Evolutionary conservation across 1,139 yeast genomes (phyloP), one percentile per base, ranked within the genome.

Genomic region (Candida dubliniensis): DNA sequence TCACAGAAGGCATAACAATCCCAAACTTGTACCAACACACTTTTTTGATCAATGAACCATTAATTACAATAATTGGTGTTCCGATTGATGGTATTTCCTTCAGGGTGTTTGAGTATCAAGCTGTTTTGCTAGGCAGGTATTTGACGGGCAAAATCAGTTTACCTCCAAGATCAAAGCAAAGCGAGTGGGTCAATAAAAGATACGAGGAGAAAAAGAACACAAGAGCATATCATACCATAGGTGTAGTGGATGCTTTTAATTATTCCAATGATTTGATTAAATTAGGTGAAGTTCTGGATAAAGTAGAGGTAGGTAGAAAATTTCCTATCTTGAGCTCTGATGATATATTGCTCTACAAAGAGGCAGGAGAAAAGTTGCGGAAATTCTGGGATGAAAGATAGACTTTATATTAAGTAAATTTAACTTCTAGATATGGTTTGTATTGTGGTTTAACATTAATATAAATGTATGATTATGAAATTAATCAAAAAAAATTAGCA

Each of bases 401-500:
- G 32, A 18, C 13, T 12, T 31, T 23, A 15, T n/a, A 18, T 18
- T 13, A 31, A 25, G 33, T 31, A 31, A 4, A n/a, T 12, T 12
- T 11, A 10, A 11, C n/a, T n/a, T n/a, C n/a, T 6, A 31, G 4
- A 31, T 8, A 31, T 8, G 12, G 14, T 31, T 10, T 27, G 23
- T 18, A 18, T 18, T 18, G 5, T 18, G 23, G 23, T 18, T 18
- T 18, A 18, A 18, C 23, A 18, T 4, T 18, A 18, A 5, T 18
- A 18, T 18, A 7, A 27, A 27, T 10, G 30, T 27, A 27, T 10
- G 12, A 27, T 9, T 4, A 14, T 5, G 15, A 36, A 45, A 39
- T 34, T 36, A 38, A 33, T 47, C 56, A 56, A 58, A 65, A 60
- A 64, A 61, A 52, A 47, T 41, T 87, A 88, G 96, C 96, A 95